phyloP scores from a whole-genome alignment of 176 grass and related monocot genomes.

The Zea luxurians region DNA sequence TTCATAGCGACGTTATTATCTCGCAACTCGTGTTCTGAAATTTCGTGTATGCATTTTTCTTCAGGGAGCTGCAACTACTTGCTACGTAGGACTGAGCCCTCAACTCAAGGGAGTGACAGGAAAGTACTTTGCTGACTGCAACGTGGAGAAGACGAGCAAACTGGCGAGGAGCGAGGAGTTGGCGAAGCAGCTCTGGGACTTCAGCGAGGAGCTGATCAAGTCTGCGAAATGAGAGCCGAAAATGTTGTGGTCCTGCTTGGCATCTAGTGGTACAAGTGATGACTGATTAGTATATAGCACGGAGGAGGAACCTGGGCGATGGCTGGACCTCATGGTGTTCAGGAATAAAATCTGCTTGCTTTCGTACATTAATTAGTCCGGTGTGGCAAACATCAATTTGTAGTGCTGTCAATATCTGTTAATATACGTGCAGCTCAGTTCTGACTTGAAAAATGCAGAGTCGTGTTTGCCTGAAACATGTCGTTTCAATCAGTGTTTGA shows the following conservation, averaged over 20 bases:
- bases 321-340: slow-evolving; percentile 30
- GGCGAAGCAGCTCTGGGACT: slow-evolving; percentile 69
- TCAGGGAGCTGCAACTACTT: slow-evolving; percentile 90
- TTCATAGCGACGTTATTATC: background rate
- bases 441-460: background rate
- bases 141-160: slow-evolving; percentile 55
- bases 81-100: slow-evolving; percentile 67
- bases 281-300: slow-evolving; percentile 29
- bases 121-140: slow-evolving; percentile 88
- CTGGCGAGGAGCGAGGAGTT: slow-evolving; percentile 32
- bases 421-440: slow-evolving; percentile 6
- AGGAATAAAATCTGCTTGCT: slow-evolving; percentile 24
- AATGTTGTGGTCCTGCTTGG: slow-evolving; percentile 11
- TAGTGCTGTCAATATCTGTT: slow-evolving; percentile 34
- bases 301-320: slow-evolving; percentile 31
- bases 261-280: background rate
- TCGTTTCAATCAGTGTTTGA: background rate
- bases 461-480: background rate
- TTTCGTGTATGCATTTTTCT: slow-evolving; percentile 3
- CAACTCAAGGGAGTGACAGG: slow-evolving; percentile 65
- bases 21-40: background rate
- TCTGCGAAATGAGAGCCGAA: slow-evolving; percentile 45
- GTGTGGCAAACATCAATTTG: slow-evolving; percentile 6
- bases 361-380: background rate
- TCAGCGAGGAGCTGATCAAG: slow-evolving; percentile 78